Evolutionary conservation across 176 grass and related monocot genomes (phyloP).

Genomic region (Aegilops bicornis): DNA sequence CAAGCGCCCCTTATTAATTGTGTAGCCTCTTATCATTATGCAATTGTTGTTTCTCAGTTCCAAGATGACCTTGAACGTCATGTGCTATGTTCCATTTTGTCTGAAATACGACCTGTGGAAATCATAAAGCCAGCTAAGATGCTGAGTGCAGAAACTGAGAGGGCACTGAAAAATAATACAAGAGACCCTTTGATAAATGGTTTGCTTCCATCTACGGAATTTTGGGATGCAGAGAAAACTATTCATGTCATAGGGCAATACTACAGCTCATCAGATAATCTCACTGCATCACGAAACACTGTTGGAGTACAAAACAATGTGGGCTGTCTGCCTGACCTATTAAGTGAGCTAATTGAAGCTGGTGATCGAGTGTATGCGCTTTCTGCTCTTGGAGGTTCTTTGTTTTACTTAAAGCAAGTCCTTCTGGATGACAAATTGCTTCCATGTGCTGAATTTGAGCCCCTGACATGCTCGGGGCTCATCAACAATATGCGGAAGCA

Average conservation of each 20-base stretch:
- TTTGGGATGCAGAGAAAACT: conserved; percentile 83
- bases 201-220: conserved; percentile 70
- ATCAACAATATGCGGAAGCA: conserved; percentile 49
- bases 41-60: conserved; percentile 61
- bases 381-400: conserved; percentile 90
- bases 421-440: conserved; percentile 83
- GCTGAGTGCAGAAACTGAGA: conserved; percentile 81
- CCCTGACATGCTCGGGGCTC: conserved; percentile 53
- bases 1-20: background rate
- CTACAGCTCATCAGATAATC: conserved; percentile 45
- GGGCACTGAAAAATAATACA: conserved; percentile 71
- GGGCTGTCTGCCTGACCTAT: conserved; percentile 48
- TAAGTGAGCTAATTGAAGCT: conserved; percentile 64
- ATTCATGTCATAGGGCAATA: conserved; percentile 64
- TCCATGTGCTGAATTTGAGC: conserved; percentile 80
- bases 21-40: conserved; percentile 27
- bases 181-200: conserved; percentile 80
- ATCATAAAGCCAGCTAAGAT: conserved; percentile 79
- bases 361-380: conserved; percentile 65
- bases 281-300: conserved; percentile 12
- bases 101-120: conserved; percentile 92
- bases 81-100: conserved; percentile 75
- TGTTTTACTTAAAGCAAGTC: conserved; percentile 92
- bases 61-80: conserved; percentile 78
- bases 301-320: conserved; percentile 16